phyloP scores from a whole-genome alignment of 164 flowering plant genomes.

The Litsea cubeba region DNA sequence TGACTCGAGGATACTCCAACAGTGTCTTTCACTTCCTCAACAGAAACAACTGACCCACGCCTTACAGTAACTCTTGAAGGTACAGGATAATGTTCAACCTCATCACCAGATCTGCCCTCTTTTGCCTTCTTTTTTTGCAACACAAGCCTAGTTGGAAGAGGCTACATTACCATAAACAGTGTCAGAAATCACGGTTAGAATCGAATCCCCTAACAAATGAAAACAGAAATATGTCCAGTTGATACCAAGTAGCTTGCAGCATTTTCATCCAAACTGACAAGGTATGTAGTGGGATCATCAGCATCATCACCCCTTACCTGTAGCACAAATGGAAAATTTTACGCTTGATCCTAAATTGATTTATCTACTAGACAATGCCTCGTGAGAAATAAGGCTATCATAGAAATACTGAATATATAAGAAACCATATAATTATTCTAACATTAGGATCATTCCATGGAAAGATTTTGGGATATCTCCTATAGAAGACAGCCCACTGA shows the following conservation, averaged over 20 bases:
- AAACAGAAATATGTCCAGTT: not conserved
- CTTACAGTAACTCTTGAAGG: slow-evolving; percentile 80
- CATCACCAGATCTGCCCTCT: slow-evolving; percentile 76
- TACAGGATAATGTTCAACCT: slow-evolving; percentile 74
- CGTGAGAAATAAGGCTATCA: not conserved
- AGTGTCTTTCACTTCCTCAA: slow-evolving; percentile 47
- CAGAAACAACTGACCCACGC: slow-evolving; percentile 47
- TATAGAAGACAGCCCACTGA: too few relatives aligned
- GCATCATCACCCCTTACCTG: slow-evolving; percentile 81
- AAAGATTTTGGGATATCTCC: too few relatives aligned
- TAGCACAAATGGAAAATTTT: not conserved
- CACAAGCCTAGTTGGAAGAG: slow-evolving; percentile 81
- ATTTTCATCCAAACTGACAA: slow-evolving; percentile 70
- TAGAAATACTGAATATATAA: not conserved
- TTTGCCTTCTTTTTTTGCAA: slow-evolving; percentile 76
- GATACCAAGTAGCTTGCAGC: slow-evolving; percentile 83
- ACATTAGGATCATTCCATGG: too few relatives aligned
- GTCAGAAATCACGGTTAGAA: slow-evolving; percentile 3
- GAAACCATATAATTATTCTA: not conserved
- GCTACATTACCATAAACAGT: slow-evolving; percentile 44
- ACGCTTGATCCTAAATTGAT: not conserved
- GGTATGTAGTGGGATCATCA: slow-evolving; percentile 73
- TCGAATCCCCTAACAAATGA: not conserved
- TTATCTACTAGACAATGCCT: not conserved
- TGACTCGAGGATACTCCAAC: slow-evolving; percentile 29